Evolutionary conservation across 768 basidiomycete species (phyloP), one percentile per base, ranked within the genome.

Genomic region (Sarcomyxa edulis): DNA sequence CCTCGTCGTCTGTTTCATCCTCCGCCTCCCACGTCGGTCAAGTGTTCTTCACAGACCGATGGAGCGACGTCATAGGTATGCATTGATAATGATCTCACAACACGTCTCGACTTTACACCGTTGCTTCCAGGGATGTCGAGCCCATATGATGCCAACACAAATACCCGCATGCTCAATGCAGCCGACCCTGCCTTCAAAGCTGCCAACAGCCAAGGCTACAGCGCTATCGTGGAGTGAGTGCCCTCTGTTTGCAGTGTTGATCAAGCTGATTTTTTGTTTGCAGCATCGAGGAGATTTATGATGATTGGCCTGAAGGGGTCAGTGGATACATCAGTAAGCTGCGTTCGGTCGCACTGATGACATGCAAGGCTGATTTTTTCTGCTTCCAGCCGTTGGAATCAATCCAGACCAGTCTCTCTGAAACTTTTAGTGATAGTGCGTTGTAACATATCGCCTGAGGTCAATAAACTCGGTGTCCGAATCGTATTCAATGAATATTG

Each of bases 31-130:
- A 68, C 44, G 49, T 55, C 29, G 67, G 67, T 6, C 63, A 61
- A 35, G 45, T 67, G 9, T 69, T 65, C 56, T 68, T 68, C 51
- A 56, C 56, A 7, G 65, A 66, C 32, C 43, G 41, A 14, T 63
- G 60, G 61, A 63, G 54, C 23, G 50, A 53, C 3, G 48, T 55
- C 19, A 52, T 65, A 15, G 45, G 51, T 40, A 51, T 45, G 35
- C n/a, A n/a, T n/a, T n/a, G n/a, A n/a, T n/a, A n/a, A n/a, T n/a
- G n/a, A n/a, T n/a, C n/a, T n/a, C n/a, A n/a, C n/a, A n/a, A n/a
- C n/a, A n/a, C n/a, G n/a, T n/a, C n/a, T n/a, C n/a, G n/a, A n/a
- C n/a, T n/a, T n/a, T n/a, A n/a, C n/a, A n/a, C n/a, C n/a, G n/a
- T n/a, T n/a, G n/a, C n/a, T n/a, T n/a, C n/a, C n/a, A n/a, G n/a